Percentiles rank a stretch among this genome's conserved stretches.
These are phyloP conservation scores for Thoreauomyces humboldtii DNA, from an alignment of 192 early-diverging fungal species.

Conservation along the genomic window DNA sequence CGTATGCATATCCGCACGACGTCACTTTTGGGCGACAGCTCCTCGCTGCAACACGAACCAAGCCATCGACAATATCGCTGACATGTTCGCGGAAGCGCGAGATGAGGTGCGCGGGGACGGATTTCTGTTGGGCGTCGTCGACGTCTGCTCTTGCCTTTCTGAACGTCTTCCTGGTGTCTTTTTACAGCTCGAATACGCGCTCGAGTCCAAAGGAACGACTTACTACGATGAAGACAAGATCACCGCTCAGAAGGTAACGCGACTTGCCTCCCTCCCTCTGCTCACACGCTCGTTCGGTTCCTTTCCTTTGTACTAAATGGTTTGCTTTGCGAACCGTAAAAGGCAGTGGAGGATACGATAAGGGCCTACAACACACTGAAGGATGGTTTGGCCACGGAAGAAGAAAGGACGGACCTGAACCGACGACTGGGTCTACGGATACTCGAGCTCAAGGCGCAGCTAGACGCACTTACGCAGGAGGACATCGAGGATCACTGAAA, in stretches of 20 bases:
- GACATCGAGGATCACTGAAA: slow-evolving; percentile 13
- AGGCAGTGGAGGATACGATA: slow-evolving; percentile 18
- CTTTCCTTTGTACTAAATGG: not conserved
- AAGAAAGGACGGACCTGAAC: not conserved
- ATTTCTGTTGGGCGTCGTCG: not conserved
- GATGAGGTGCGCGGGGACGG: slow-evolving; percentile 4
- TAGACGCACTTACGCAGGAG: slow-evolving; percentile 11
- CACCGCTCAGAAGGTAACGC: slow-evolving; percentile 12
- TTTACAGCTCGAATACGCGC: slow-evolving; percentile 17
- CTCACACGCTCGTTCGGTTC: no score
- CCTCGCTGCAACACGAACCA: no score
- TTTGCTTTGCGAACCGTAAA: no score
- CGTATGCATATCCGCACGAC: no score
- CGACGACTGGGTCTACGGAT: slow-evolving; percentile 18
- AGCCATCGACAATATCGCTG: slow-evolving; percentile 2
- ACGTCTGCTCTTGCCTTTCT: not conserved
- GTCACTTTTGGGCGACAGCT: no score
- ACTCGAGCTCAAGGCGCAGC: slow-evolving; percentile 8
- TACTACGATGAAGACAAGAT: slow-evolving; percentile 20
- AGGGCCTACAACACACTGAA: not conserved
- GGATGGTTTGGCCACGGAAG: not conserved
- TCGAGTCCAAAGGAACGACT: slow-evolving; percentile 20
- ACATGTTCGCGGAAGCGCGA: slow-evolving; percentile 14
- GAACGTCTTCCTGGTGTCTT: not conserved
- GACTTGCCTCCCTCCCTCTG: no score